These are phyloP conservation scores for Microdochium bolleyi DNA, from an alignment of 2,329 filamentous ascomycete species.

Conservation along the genomic window DNA sequence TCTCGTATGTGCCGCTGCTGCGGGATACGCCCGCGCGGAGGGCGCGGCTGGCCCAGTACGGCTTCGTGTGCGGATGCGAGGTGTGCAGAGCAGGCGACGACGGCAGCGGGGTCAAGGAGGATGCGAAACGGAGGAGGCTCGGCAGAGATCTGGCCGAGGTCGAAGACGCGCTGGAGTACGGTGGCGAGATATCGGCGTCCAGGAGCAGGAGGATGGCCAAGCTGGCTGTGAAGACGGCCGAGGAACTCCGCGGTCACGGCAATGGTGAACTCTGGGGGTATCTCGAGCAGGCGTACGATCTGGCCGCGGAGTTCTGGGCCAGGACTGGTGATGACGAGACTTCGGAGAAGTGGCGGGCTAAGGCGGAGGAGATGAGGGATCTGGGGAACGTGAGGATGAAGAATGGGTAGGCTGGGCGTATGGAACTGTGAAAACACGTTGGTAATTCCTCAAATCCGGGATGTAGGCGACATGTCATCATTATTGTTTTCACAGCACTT, in stretches of 20 bases:
- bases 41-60: conserved; percentile 21
- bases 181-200: background rate
- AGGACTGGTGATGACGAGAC: background rate
- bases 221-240: background rate
- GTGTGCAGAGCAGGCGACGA: conserved; percentile 23
- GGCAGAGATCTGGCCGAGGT: background rate
- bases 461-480: too few relatives aligned
- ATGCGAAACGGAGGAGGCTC: background rate
- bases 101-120: conserved; percentile 8
- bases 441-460: too few relatives aligned
- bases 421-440: too few relatives aligned
- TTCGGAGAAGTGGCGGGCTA: background rate
- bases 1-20: conserved; percentile 25
- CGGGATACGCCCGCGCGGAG: conserved; percentile 17
- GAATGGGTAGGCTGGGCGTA: too few relatives aligned
- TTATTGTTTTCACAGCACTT: too few relatives aligned
- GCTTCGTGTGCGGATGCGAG: conserved; percentile 17
- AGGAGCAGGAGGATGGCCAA: background rate
- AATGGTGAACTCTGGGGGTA: background rate
- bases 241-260: background rate
- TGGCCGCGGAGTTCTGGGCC: background rate
- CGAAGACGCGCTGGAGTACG: background rate
- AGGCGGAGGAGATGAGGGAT: background rate
- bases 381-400: background rate
- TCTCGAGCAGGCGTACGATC: background rate